These are phyloP conservation scores for Colletotrichum camelliae DNA, from an alignment of 2,329 filamentous ascomycete genomes.

Conservation along the genomic window DNA sequence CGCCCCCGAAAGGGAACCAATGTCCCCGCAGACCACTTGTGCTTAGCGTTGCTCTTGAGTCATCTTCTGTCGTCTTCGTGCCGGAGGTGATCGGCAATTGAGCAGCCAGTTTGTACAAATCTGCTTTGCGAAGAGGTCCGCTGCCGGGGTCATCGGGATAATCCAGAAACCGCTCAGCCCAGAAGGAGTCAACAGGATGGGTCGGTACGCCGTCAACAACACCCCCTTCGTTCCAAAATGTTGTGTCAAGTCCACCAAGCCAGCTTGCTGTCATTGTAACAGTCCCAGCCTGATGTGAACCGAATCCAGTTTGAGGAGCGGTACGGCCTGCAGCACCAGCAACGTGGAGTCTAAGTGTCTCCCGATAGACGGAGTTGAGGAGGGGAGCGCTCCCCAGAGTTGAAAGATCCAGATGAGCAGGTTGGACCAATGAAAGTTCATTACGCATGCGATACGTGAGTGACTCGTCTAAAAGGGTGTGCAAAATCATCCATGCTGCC, in stretches of 20 bases:
- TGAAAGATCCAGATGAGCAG: neutral
- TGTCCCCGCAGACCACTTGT: neutral
- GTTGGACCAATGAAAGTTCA: neutral
- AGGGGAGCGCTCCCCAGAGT: neutral
- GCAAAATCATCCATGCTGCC: conserved; percentile 6
- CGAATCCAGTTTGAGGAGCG: neutral
- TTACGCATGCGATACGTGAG: neutral
- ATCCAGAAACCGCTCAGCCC: conserved; percentile 23
- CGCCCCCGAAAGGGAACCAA: conserved; percentile 14
- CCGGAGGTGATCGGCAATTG: too few relatives aligned
- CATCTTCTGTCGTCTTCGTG: neutral
- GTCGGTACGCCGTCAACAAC: neutral
- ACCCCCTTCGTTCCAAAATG: conserved; percentile 1
- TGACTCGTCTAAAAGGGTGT: neutral
- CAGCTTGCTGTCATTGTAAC: neutral
- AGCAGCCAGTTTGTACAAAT: neutral
- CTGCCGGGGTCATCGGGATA: conserved; percentile 22
- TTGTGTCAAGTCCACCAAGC: neutral
- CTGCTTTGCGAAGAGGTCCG: conserved; percentile 6
- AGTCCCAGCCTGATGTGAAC: neutral
- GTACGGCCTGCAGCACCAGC: neutral
- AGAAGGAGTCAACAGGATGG: conserved; percentile 15
- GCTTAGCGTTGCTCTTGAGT: neutral
- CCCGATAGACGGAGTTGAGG: conserved; percentile 12
- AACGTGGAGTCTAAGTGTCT: conserved; percentile 3